These are phyloP conservation scores for Massarina eburnea DNA, from an alignment of 2,329 filamentous ascomycete genomes.

Conservation along the genomic window DNA sequence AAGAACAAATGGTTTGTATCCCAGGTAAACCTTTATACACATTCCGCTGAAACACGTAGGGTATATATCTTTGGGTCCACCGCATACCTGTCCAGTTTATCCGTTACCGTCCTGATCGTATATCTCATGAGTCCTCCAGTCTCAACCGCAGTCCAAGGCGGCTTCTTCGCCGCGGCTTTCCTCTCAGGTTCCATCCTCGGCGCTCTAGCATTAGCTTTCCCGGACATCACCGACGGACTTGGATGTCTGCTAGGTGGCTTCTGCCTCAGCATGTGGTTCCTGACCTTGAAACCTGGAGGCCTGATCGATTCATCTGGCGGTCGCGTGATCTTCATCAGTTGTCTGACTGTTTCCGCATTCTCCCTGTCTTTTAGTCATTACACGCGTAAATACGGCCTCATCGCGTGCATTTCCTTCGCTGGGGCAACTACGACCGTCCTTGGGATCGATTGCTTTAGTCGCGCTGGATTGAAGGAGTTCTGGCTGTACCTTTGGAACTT, in stretches of 20 bases:
- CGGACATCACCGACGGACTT: conserved; percentile 80
- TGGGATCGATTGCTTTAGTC: conserved; percentile 87
- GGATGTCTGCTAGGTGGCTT: conserved; percentile 87
- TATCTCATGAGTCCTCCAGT: conserved; percentile 86
- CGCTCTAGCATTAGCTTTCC: conserved; percentile 73
- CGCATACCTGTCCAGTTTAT: conserved; percentile 70
- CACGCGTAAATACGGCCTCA: conserved; percentile 77
- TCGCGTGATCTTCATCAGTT: conserved; percentile 74
- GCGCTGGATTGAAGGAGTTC: conserved; percentile 91
- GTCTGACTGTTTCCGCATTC: conserved; percentile 68
- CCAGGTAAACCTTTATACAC: neutral
- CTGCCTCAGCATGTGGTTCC: conserved; percentile 85
- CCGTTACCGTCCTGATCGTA: conserved; percentile 78
- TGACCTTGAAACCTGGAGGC: conserved; percentile 75
- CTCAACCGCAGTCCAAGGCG: conserved; percentile 75
- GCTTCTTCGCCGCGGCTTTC: conserved; percentile 77
- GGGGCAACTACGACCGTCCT: conserved; percentile 78
- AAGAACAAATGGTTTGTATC: conserved; percentile 66
- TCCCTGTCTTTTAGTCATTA: conserved; percentile 71
- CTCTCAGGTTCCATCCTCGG: conserved; percentile 75
- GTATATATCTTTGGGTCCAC: conserved; percentile 69
- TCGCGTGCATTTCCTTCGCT: conserved; percentile 74
- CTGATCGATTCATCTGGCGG: conserved; percentile 64
- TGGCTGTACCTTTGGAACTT: conserved; percentile 90
- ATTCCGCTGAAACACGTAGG: conserved; percentile 27